Evolutionary conservation across 1,284 basidiomycete species (phyloP), one percentile per base, ranked within the genome.

Genomic region (Apiotrichum gracile): DNA sequence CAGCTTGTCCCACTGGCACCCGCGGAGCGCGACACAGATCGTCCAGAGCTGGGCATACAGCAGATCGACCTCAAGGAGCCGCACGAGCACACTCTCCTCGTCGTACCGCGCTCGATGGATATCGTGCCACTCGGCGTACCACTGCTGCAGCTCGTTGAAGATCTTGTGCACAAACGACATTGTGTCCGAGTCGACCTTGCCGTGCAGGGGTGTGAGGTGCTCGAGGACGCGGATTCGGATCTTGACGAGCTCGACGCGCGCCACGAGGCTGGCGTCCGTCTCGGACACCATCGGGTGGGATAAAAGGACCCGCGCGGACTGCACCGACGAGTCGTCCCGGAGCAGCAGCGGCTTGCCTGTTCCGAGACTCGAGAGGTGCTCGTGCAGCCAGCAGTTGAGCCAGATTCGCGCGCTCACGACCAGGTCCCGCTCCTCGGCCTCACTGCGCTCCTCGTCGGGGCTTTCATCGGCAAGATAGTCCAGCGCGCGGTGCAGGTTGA

Each of bases 21-120:
- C 91, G 52, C 91, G 83, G 34, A 96, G 78, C 10, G 90, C 91
- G 6, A 93, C 87, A 67, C 91, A 94, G 27, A 91, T 86, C 31
- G 93, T 83, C 90, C 91, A 96, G 6, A 96, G 78, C 70, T 94
- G 91, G 26, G 91, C 88, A 67, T 92, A 91, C 65, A 91, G 85
- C 54, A 93, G 78, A 66, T 96, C 91, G 9, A 87, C 87, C 2
- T 85, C 84, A 31, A 94, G 82, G 41, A 93, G 84, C 72, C 89
- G 91, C 49, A 89, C 84, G 39, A 91, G 80, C 14, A 94, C 69
- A 47, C 61, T 63, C 5, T 91, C 86, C 61, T 90, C 88, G 54
- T 88, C 86, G 81, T 90, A 65, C 38, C 57, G 42, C 80, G 62
- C 65, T 84, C 87, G 78, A 74, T 90, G 89, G 24, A 93, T 79